phyloP scores from a whole-genome alignment of 2,329 filamentous ascomycete genomes.

The Lasiodiplodia theobromae region DNA sequence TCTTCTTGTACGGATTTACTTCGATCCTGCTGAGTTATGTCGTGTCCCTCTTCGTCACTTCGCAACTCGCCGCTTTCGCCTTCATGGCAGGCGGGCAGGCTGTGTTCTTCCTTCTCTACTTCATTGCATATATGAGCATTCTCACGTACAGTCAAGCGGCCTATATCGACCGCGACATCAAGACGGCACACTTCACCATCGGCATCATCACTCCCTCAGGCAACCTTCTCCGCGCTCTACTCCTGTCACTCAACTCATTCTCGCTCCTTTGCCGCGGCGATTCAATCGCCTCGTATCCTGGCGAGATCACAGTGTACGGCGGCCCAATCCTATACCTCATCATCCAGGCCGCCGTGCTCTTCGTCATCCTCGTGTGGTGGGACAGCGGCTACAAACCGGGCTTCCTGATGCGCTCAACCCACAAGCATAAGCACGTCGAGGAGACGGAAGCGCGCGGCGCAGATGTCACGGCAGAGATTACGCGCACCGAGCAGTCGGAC shows the following conservation, averaged over 20 bases:
- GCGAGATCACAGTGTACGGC: conserved; percentile 76
- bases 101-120: conserved; percentile 56
- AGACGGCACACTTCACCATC: conserved; percentile 77
- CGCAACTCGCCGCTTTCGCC: conserved; percentile 84
- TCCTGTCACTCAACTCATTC: conserved; percentile 83
- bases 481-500: conserved; percentile 64
- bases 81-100: conserved; percentile 81
- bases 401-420: conserved; percentile 53
- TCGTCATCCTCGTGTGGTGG: conserved; percentile 77
- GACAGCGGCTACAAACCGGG: conserved; percentile 73
- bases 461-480: conserved; percentile 71
- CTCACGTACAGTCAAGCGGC: conserved; percentile 77
- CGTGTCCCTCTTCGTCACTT: conserved; percentile 78
- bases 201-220: conserved; percentile 78
- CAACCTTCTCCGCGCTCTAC: conserved; percentile 75
- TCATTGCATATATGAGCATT: conserved; percentile 60
- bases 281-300: conserved; percentile 71
- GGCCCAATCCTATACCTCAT: conserved; percentile 85
- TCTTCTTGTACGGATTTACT: conserved; percentile 81
- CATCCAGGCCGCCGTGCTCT: conserved; percentile 74
- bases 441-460: conserved; percentile 53
- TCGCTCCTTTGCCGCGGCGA: conserved; percentile 74
- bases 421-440: conserved; percentile 52
- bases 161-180: conserved; percentile 70
- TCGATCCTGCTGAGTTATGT: conserved; percentile 80